These are phyloP conservation scores for Aureobasidium subglaciale DNA, from an alignment of 2,329 filamentous ascomycete genomes.

Conservation along the genomic window DNA sequence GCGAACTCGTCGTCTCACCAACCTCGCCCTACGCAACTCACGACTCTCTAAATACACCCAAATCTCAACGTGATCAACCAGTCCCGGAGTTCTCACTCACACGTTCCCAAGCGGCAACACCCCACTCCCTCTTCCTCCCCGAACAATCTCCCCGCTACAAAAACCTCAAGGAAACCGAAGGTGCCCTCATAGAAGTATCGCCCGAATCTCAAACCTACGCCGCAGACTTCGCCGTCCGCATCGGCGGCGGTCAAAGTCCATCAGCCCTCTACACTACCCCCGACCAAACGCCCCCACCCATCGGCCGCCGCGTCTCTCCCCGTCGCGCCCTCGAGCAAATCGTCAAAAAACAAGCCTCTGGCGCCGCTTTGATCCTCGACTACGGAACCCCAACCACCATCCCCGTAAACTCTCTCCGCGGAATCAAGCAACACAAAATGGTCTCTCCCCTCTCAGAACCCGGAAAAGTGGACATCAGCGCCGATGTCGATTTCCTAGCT, in stretches of 20 bases:
- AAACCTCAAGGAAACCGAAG: constrained; percentile 58
- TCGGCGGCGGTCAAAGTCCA: constrained; percentile 54
- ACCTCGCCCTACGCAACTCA: constrained; percentile 47
- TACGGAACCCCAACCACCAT: constrained; percentile 77
- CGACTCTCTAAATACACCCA: constrained; percentile 46
- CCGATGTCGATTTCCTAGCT: constrained; percentile 87
- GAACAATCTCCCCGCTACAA: constrained; percentile 74
- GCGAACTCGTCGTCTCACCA: constrained; percentile 70
- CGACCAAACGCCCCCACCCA: not conserved
- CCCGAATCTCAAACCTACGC: constrained; percentile 78
- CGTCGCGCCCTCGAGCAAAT: constrained; percentile 19
- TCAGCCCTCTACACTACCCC: constrained; percentile 15
- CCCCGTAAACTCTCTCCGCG: constrained; percentile 81
- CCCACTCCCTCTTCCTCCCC: constrained; percentile 78
- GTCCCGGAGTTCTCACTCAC: constrained; percentile 81
- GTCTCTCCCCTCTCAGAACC: constrained; percentile 75
- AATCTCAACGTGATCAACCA: constrained; percentile 30
- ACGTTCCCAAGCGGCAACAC: constrained; percentile 65
- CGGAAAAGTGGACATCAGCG: constrained; percentile 79
- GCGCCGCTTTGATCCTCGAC: constrained; percentile 90
- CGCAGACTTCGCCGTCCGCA: constrained; percentile 72
- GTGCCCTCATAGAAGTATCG: constrained; percentile 78
- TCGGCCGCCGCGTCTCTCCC: not conserved
- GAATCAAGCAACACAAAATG: constrained; percentile 68
- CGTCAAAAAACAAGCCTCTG: constrained; percentile 58